Percentiles rank a stretch among this genome's conserved stretches.
phyloP scores from a whole-genome alignment of 495 filamentous ascomycete genomes.

The Penicillium subrubescens region DNA sequence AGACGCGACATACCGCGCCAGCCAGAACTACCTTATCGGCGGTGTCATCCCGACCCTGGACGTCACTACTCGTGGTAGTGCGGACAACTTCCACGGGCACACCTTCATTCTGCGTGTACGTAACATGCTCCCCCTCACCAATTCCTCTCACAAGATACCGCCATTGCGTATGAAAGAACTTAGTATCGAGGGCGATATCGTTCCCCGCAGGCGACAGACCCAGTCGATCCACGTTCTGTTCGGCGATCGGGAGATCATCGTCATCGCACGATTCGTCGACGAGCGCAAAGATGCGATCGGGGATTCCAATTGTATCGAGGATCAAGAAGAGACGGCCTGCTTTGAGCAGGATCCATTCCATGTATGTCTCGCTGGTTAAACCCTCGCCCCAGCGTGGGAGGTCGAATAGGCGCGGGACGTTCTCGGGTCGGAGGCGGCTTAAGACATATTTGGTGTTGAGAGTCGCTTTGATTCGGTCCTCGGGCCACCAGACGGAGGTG shows the following conservation, averaged over 20 bases:
- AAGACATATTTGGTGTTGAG: slow-evolving; percentile 71
- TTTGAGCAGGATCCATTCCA: slow-evolving; percentile 86
- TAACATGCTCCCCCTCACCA: slow-evolving; percentile 66
- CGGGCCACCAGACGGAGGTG: slow-evolving; percentile 75
- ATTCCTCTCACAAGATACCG: slow-evolving; percentile 75
- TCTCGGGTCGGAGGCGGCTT: slow-evolving; percentile 63
- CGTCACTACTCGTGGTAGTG: slow-evolving; percentile 47
- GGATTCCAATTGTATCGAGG: slow-evolving; percentile 74
- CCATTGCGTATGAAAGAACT: slow-evolving; percentile 82
- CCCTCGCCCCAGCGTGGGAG: slow-evolving; percentile 82
- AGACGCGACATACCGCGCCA: slow-evolving; percentile 47
- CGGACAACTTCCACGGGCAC: slow-evolving; percentile 75
- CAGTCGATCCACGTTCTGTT: slow-evolving; percentile 69
- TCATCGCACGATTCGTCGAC: slow-evolving; percentile 90
- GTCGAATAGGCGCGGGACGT: slow-evolving; percentile 66
- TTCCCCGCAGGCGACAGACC: slow-evolving; percentile 57
- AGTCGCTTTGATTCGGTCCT: slow-evolving; percentile 72
- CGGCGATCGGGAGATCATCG: slow-evolving; percentile 78
- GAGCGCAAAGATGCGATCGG: slow-evolving; percentile 82
- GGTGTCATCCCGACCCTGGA: slow-evolving; percentile 49
- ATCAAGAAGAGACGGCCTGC: slow-evolving; percentile 82
- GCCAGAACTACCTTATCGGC: slow-evolving; percentile 69
- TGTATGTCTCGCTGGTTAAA: slow-evolving; percentile 86
- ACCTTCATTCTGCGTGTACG: slow-evolving; percentile 76
- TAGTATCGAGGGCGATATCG: slow-evolving; percentile 65